Evolutionary conservation across 345 rosid species (phyloP), one percentile per base, ranked within the genome.

Genomic region (Syzygium aromaticum): DNA sequence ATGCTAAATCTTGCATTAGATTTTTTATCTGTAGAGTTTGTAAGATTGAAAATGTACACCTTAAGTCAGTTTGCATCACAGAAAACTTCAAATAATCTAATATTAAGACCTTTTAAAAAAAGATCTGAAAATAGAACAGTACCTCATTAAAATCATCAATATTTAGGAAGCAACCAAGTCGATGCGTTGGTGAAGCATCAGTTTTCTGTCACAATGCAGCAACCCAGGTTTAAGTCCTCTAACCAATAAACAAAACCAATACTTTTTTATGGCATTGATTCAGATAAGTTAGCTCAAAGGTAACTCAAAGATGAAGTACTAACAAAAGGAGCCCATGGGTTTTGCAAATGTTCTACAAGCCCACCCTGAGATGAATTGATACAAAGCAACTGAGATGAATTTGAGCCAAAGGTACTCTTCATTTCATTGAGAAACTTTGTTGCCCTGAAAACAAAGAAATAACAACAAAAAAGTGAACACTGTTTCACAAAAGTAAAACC

Each of bases 301-400:
- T 67, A 84, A 57, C 43, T 77, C 86, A 51, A 54, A 84, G 61
- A 59, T 84, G 78, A 63, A 86, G 64, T 67, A 85, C 99, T 90
- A 92, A 96, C 99, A 89, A 80, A 90, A 84, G 89, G 88, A 87
- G 90, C 91, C 98, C 99, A 95, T 43, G 96, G 96, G 87, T 92
- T 95, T 56, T 93, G 91, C 89, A 89, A 91, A 91, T 92, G 96
- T 86, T 94, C 94, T 33, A 92, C 88, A 64, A 86, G 87, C 88
- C 94, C 96, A 90, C 94, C 96, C 91, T 89, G 91, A 90, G 99
- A 94, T 91, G 99, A 98, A 92, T 98, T 96, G 86, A 97, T 94
- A 91, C 97, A 94, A 67, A 98, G 96, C 89, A 98, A 88, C 84
- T 94, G 94, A 90, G 98, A 95, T 51, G 94, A 95, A 89, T 90